Conservation (phyloP, 169 alveolate genomes). For the Haemoproteus tartakovskyi region DNA sequence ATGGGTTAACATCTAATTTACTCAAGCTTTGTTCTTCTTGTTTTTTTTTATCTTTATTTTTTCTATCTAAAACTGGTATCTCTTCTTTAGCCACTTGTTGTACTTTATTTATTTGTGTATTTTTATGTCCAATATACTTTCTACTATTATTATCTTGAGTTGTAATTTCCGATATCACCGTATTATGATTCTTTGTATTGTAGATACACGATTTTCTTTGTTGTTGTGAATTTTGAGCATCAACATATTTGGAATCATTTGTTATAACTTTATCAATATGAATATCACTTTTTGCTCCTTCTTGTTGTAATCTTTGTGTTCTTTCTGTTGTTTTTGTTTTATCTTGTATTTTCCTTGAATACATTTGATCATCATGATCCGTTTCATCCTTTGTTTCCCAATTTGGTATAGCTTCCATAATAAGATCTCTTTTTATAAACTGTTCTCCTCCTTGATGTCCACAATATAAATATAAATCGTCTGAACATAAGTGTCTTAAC, state of each 20-base stretch:
- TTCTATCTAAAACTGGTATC: neutral
- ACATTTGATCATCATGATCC: neutral
- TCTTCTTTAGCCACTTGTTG: neutral
- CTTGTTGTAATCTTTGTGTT: neutral
- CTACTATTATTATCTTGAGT: slow-evolving; percentile 24
- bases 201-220: neutral
- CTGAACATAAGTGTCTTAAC: slow-evolving; percentile 49
- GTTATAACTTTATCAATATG: neutral
- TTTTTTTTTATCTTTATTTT: neutral
- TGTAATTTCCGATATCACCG: neutral
- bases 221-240: neutral
- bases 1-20: neutral
- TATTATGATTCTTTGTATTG: no score
- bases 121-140: slow-evolving; percentile 11
- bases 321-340: neutral
- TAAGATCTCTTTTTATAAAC: slow-evolving; percentile 55
- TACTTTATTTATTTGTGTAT: neutral
- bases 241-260: neutral
- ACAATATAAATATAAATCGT: slow-evolving; percentile 71
- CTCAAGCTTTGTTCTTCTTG: neutral
- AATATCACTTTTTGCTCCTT: neutral
- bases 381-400: neutral
- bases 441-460: slow-evolving; percentile 80
- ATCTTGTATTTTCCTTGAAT: no score
- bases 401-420: slow-evolving; percentile 57